phyloP scores from a whole-genome alignment of 345 rosid species.

The Populus davidiana region DNA sequence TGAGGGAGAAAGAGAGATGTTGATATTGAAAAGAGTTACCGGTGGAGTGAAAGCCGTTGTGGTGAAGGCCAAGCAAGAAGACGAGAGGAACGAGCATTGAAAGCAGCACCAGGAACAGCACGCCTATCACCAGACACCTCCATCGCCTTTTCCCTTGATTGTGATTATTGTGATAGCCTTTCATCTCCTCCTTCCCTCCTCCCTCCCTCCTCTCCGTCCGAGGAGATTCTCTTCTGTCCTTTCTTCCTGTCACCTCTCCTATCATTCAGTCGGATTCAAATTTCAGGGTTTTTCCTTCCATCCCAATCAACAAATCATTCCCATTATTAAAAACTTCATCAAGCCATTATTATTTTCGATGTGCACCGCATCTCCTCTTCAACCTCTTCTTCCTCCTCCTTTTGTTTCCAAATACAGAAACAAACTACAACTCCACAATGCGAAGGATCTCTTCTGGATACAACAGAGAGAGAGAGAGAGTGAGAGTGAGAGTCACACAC shows the following conservation, averaged over 20 bases:
- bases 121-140: conserved; percentile 66
- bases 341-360: not conserved
- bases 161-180: conserved; percentile 35
- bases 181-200: conserved; percentile 15
- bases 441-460: not conserved
- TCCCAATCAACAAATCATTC: not conserved
- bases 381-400: not conserved
- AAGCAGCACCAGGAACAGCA: conserved; percentile 74
- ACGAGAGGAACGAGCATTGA: conserved; percentile 96
- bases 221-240: conserved; percentile 23
- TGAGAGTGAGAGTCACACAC: not conserved
- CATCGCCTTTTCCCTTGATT: conserved; percentile 65
- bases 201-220: conserved; percentile 13
- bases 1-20: conserved; percentile 1
- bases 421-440: conserved; percentile 5
- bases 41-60: conserved; percentile 70
- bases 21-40: conserved; percentile 7
- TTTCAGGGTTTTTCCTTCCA: not conserved
- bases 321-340: not conserved
- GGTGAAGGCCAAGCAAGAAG: conserved; percentile 72
- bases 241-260: not conserved
- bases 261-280: not conserved
- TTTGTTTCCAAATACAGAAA: conserved; percentile 1
- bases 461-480: not conserved
- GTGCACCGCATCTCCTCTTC: not conserved